These are phyloP conservation scores for Gonium pectorale DNA, from an alignment of 139 green algal genomes.

Conservation along the genomic window DNA sequence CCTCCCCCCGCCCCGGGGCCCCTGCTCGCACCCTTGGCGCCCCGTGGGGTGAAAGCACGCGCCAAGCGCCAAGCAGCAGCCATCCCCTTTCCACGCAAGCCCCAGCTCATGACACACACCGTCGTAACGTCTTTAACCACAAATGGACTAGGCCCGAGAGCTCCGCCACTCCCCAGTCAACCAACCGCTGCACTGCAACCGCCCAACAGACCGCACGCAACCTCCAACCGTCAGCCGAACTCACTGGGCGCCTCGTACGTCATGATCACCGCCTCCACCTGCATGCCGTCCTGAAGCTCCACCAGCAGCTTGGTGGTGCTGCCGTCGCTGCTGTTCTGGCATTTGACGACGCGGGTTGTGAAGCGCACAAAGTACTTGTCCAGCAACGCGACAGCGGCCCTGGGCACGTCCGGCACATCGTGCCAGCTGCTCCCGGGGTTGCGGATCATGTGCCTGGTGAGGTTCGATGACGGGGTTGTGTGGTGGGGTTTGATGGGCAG, in stretches of 20 bases:
- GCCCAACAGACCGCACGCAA: too few relatives aligned
- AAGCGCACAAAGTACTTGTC: conserved; percentile 65
- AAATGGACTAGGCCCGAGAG: too few relatives aligned
- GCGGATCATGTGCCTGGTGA: conserved; percentile 70
- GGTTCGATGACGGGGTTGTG: not conserved
- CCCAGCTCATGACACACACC: too few relatives aligned
- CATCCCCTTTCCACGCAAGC: too few relatives aligned
- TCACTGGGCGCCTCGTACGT: conserved; percentile 76
- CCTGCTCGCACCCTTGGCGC: too few relatives aligned
- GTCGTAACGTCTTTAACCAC: too few relatives aligned
- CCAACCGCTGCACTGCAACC: too few relatives aligned
- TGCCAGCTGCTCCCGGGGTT: conserved; percentile 66
- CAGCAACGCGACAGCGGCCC: conserved; percentile 67
- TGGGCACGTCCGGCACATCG: conserved; percentile 82
- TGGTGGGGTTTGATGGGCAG: not conserved
- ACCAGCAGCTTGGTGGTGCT: conserved; percentile 92
- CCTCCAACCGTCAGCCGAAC: too few relatives aligned
- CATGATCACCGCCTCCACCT: conserved; percentile 93
- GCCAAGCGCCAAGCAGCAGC: too few relatives aligned
- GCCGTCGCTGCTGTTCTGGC: conserved; percentile 68
- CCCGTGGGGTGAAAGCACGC: too few relatives aligned
- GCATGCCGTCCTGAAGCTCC: conserved; percentile 91
- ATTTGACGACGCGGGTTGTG: conserved; percentile 67
- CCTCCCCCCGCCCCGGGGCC: too few relatives aligned
- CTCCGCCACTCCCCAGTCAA: too few relatives aligned